Conservation (phyloP, 495 filamentous ascomycete species). For the Pseudevernia furfuracea region DNA sequence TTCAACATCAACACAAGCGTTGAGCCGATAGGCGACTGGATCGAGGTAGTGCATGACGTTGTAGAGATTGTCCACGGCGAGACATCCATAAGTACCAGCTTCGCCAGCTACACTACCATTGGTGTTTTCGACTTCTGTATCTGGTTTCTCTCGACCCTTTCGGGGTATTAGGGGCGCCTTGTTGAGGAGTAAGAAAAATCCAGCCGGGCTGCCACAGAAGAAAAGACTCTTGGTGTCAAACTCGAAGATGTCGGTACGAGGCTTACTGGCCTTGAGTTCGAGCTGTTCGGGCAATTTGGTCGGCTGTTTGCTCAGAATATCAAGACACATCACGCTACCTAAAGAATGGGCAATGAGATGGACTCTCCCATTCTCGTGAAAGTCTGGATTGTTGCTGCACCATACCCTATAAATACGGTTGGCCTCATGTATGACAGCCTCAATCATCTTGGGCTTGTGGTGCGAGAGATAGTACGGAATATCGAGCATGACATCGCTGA, state of each 20-base stretch:
- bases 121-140: conserved; percentile 56
- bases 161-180: conserved; percentile 74
- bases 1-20: conserved; percentile 74
- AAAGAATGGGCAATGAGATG: conserved; percentile 91
- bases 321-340: conserved; percentile 86
- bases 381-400: conserved; percentile 86
- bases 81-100: conserved; percentile 72
- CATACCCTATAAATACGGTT: conserved; percentile 90
- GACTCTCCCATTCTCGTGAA: conserved; percentile 70
- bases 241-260: conserved; percentile 63
- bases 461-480: conserved; percentile 95
- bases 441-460: conserved; percentile 90
- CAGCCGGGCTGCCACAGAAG: conserved; percentile 84
- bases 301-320: conserved; percentile 84
- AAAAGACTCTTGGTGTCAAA: conserved; percentile 88
- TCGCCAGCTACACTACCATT: conserved; percentile 64
- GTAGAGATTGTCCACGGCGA: conserved; percentile 93
- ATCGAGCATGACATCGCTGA: conserved; percentile 95
- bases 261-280: conserved; percentile 40
- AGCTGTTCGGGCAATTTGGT: conserved; percentile 50
- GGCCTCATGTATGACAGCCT: conserved; percentile 80
- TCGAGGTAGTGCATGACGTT: conserved; percentile 72
- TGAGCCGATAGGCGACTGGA: conserved; percentile 83
- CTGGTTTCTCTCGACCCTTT: conserved; percentile 64
- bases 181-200: conserved; percentile 88